Evolutionary conservation across 23 red algal species (phyloP), one percentile per base, ranked within the genome.

Genomic region (Gracilaria caudata): DNA sequence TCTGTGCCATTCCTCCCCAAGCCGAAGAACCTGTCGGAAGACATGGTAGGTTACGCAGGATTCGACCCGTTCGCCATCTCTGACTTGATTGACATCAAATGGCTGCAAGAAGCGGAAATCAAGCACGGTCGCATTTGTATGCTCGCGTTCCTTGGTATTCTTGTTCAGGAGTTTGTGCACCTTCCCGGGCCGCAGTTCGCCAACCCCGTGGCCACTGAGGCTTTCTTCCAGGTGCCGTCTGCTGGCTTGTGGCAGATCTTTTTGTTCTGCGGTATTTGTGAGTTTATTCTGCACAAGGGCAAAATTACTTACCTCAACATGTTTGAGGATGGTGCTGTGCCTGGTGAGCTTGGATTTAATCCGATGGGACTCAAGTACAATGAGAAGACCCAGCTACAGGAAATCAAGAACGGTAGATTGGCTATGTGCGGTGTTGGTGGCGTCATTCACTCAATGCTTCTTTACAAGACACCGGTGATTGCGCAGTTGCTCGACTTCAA

Each of bases 21-120:
- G 64, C 82, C 86, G 41, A 89, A 65, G 73, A 78, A 78, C 24
- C 73, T 79, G 19, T 66, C 56, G 19, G 74, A 89, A 36, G 86
- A 79, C 63, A 78, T 89, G 73, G 39, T 68, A 7, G 86, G 86
- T 9, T 89, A 78, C 73, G 63, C 74, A 4, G 78, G 83, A 21
- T 99, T 99, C 82, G 97, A 99, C 75, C 97, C 97, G n/a, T 86
- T 99, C 32, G 82, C 77, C 51, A 53, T 99, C 28, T 91, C 97
- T 34, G 76, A 94, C n/a, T 35, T 89, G 28, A 14, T 99, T 44
- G 76, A 91, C 64, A 49, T 96, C 73, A 80, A 93, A 80, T 99
- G 89, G 88, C 84, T 99, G 78, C 97, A 88, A 45, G 93, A 99
- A 68, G 64, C 85, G 13, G 97, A 99, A 71, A 87, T 99, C 51